A percentile compares a stretch with the other conserved stretches of the same genome.
Evolutionary conservation across 345 rosid genomes (phyloP).

Genomic region (Punica granatum): DNA sequence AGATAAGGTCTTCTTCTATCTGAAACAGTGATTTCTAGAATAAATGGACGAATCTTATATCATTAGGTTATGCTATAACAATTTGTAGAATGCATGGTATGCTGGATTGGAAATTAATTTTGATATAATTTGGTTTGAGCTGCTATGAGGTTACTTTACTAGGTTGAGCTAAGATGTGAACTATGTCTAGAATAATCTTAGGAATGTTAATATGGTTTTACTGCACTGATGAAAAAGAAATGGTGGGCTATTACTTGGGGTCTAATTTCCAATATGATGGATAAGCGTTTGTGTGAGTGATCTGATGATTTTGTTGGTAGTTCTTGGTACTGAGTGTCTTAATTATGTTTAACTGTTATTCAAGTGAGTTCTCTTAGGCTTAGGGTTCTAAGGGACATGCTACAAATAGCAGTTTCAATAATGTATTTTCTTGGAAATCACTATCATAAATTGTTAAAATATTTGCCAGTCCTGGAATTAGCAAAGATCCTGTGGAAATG

Average conservation of each 20-base stretch:
- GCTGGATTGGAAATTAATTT: not conserved
- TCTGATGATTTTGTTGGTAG: too few species aligned
- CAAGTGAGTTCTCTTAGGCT: too few species aligned
- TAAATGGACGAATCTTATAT: not conserved
- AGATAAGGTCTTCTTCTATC: conserved; percentile 49
- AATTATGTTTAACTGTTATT: too few species aligned
- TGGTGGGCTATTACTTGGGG: too few species aligned
- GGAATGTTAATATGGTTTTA: not conserved
- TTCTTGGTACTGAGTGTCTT: too few species aligned
- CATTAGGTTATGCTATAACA: not conserved
- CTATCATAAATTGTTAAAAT: not conserved
- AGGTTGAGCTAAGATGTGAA: not conserved
- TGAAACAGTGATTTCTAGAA: not conserved
- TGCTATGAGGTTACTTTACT: not conserved
- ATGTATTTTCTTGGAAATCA: not conserved
- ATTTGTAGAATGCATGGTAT: not conserved
- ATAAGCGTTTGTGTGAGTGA: too few species aligned
- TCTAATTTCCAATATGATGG: too few species aligned
- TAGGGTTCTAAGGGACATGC: not conserved
- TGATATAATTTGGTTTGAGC: not conserved
- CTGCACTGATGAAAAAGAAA: not conserved
- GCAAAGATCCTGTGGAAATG: not conserved
- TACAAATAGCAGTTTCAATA: not conserved
- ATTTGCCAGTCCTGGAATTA: not conserved
- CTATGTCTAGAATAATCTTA: not conserved